phyloP scores from a whole-genome alignment of 768 basidiomycete species.

The Candolleomyces aberdarensis region DNA sequence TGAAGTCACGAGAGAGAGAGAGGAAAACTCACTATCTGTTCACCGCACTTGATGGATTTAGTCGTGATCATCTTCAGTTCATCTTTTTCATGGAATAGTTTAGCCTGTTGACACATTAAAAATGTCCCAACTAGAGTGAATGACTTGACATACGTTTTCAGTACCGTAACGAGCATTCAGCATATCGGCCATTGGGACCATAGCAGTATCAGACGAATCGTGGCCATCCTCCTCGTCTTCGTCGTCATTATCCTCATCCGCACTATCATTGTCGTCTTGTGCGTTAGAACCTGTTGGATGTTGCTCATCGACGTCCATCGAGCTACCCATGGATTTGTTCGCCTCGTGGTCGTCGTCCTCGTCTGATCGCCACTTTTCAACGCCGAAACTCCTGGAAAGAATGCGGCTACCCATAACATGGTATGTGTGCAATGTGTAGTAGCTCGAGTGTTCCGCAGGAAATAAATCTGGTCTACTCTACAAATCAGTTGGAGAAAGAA shows the following conservation, averaged over 20 bases:
- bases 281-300: constrained; percentile 11
- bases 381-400: constrained; percentile 87
- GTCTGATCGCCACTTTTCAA: constrained; percentile 55
- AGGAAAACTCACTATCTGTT: constrained; percentile 75
- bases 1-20: constrained; percentile 6
- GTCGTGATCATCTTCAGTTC: constrained; percentile 80
- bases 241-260: constrained; percentile 37
- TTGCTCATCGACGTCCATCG: constrained; percentile 40
- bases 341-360: constrained; percentile 28
- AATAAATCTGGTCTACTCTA: constrained; percentile 73
- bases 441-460: constrained; percentile 35
- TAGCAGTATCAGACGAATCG: constrained; percentile 65
- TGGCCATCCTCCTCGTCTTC: constrained; percentile 47
- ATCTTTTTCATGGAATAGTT: constrained; percentile 75
- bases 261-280: constrained; percentile 28
- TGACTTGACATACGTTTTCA: constrained; percentile 65
- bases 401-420: constrained; percentile 92
- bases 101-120: constrained; percentile 51
- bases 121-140: neutral
- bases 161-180: constrained; percentile 84
- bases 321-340: constrained; percentile 32
- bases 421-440: constrained; percentile 71
- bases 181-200: constrained; percentile 97
- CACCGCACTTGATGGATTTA: constrained; percentile 65
- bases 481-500: neutral